Evolutionary conservation across 2,329 filamentous ascomycete genomes (phyloP), one percentile per base, ranked within the genome.

Genomic region (Sordariomycetes sp.): DNA sequence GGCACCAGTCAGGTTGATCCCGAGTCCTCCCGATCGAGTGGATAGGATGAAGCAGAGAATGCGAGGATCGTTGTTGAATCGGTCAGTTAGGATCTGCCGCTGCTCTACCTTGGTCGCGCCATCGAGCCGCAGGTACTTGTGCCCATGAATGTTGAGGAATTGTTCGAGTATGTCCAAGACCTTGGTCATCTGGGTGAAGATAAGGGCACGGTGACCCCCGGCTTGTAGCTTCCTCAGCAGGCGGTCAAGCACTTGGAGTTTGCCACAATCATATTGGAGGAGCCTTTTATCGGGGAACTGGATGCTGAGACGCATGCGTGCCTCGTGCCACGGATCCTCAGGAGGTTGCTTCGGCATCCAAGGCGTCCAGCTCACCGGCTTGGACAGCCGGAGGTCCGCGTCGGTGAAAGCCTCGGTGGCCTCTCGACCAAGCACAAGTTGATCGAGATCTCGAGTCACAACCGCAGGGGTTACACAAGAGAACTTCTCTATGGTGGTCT

Each of bases 111-210:
- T 94, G 16, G 92, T 96, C 6, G 86, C 82, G n/a, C 92, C 92
- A 52, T 99, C 92, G 5, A 99, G 74, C 15, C 92, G 86, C 14
- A 98, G 73, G 53, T 99, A 99, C 36, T 93, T 92, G 63, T 96
- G 86, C 1, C 90, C 90, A 49, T 98, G 90, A 33, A 98, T 95
- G 52, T 95, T 96, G 46, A 98, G 75, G 53, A 98, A 98, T 46
- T 92, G 87, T 56, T 99, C 92, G 3, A 99, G 70, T 36, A 99
- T 94, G 55, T 99, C 90, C 14, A 99, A 71, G 30, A 96, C 92
- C 55, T 94, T 94, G 30, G 92, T 96, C 92, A 99, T 98, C 52
- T 99, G 92, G 1, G 93, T 96, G 58, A 99, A 99, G 54, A 99
- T 98, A 33, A 99, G 69, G 8, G 87, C 92, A 7, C 93, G 85